Evolutionary conservation across 805 yeast genomes (phyloP), one percentile per base, ranked within the genome.

Genomic region (Starmerella apis): DNA sequence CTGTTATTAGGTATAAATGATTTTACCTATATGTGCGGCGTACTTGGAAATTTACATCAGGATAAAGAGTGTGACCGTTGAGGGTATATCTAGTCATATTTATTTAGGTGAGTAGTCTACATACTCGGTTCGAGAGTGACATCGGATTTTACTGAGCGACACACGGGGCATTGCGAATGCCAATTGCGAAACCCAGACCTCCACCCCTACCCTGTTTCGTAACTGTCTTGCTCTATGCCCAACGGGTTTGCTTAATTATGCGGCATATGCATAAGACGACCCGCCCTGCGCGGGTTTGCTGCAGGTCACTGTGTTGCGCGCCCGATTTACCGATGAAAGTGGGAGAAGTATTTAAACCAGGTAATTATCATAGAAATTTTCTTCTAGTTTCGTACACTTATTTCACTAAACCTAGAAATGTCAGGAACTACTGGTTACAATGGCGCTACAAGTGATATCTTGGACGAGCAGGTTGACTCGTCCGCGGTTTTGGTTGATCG

Each of bases 401-500:
- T n/a, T n/a, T n/a, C n/a, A n/a, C n/a, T n/a, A n/a, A n/a, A n/a
- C n/a, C n/a, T n/a, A n/a, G n/a, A n/a, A n/a, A 39, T 39, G 44
- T 39, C 37, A 19, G 14, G 16, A 33, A 20, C 37, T 5, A 31
- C 36, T n/a, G 32, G 31, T n/a, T 27, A 30, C 23, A 28, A 45
- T 31, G n/a, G 30, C 20, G 10, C 43, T 9, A 43, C 44, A 5
- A 53, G 51, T 16, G 60, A 57, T 31, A 55, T 55, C 31, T 54
- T 53, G 10, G 60, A 57, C 36, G 56, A 51, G 39, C 55, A 46
- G 13, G 42, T 52, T 13, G 73, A 70, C 50, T 69, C 72, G 25
- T 61, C 72, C 14, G 54, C 59, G 24, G 45, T 66, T n/a, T 62
- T 69, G 25, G 42, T 64, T 16, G 54, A 55, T n/a, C 64, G 74